Base-by-base conservation (phyloP, 2,329 filamentous ascomycete species). In the Albophoma yamanashiensis region DNA sequence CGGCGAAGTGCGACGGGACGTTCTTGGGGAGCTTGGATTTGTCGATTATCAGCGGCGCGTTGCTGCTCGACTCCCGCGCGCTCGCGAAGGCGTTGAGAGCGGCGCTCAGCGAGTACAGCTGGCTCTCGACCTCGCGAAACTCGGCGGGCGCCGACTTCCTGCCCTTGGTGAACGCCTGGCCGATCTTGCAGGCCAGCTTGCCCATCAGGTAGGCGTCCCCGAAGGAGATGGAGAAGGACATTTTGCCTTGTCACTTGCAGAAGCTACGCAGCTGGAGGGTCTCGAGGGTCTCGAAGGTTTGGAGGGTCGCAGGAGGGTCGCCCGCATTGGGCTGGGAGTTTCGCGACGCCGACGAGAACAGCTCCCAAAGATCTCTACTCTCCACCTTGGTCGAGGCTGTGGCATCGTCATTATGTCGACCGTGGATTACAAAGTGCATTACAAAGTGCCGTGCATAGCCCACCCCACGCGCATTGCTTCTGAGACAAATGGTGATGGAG, bases 21-120 rank as follows among this genome's bases (percentile, higher is more conserved):
- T 55, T 57, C 17, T 60, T 40, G 2, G 52, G 58, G 22, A 62
- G 42, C 40, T 45, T 42, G 38, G 55, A 22, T 7, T 17, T 34
- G 56, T 56, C 47, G 52, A 38, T 15, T 5, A 58, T 42, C 42
- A 40, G 34, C 4, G 58, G 58, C 52, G 58, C 53, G 12, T 6
- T 52, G 12, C 12, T 31, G 52, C 40, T 39, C 17, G 52, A 36
- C n/a, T 56, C 52, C 17, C 53, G 42, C 2, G 55, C 52, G 31
- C 56, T 59, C n/a, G 58, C 47, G 39, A 58, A 57, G 42, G 61
- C 61, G 4, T 55, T 56, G 5, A 63, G 59, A 27, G 61, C 60
- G 11, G 59, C 50, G 53, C 59, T 61, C 25, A 63, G 57, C 25
- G 60, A 58, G 56, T 62, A 62, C 17, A 62, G 55, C 56, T 60